These are phyloP conservation scores for Botryosphaeria dothidea DNA, from an alignment of 2,329 filamentous ascomycete genomes.

Conservation along the genomic window DNA sequence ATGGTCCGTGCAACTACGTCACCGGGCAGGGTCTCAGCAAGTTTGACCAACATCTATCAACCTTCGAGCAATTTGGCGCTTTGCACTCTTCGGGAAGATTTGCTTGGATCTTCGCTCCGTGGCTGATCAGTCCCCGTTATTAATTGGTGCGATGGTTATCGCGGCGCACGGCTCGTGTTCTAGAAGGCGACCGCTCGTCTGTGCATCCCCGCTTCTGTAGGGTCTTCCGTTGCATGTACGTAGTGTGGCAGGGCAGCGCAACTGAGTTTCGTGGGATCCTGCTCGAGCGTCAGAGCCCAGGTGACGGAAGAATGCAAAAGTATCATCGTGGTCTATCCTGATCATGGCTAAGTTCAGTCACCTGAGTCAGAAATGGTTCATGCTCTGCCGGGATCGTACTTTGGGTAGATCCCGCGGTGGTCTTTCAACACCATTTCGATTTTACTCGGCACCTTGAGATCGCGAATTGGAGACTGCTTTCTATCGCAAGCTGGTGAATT, in stretches of 20 bases:
- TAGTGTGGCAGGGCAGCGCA: too few species aligned
- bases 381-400: background rate
- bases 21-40: background rate
- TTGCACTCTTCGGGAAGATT: background rate
- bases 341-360: background rate
- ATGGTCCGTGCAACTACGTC: slow-evolving; percentile 7
- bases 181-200: background rate
- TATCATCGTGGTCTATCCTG: background rate
- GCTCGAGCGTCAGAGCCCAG: background rate
- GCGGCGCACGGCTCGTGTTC: background rate
- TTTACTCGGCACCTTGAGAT: background rate
- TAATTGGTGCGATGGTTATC: background rate
- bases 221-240: background rate
- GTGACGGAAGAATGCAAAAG: background rate
- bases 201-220: background rate
- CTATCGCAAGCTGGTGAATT: background rate
- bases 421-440: background rate
- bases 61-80: background rate
- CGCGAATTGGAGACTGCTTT: background rate
- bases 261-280: background rate
- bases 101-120: background rate
- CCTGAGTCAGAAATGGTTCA: background rate
- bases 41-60: background rate
- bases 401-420: background rate
- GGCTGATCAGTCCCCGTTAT: background rate